A percentile compares a stretch with the other conserved stretches of the same genome.
These are phyloP conservation scores for Pharus latifolius DNA, from an alignment of 176 grass and related monocot species.

Conservation along the genomic window DNA sequence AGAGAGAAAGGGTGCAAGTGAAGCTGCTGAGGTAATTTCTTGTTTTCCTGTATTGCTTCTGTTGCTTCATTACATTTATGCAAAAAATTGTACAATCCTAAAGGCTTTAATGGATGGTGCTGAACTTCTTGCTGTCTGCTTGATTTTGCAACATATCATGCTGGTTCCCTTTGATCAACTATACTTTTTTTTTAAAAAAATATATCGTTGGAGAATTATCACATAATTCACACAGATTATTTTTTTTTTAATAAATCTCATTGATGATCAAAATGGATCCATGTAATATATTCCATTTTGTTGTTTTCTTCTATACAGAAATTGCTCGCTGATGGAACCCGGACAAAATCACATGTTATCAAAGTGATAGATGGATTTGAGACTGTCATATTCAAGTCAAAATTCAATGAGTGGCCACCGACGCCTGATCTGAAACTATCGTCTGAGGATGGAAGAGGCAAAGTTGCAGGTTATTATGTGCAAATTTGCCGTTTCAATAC, in stretches of 20 bases:
- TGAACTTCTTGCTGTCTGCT: background rate
- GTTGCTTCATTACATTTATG: background rate
- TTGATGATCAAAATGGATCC: background rate
- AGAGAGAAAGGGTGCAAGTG: slow-evolving; percentile 76
- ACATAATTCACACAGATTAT: too few relatives aligned
- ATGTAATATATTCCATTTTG: background rate
- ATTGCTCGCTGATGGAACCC: slow-evolving; percentile 47
- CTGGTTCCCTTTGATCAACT: background rate
- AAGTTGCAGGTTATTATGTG: slow-evolving; percentile 76
- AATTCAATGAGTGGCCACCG: slow-evolving; percentile 76
- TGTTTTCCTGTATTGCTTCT: background rate
- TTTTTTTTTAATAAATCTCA: background rate
- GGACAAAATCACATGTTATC: slow-evolving; percentile 52
- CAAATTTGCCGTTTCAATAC: background rate
- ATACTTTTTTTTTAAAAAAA: background rate
- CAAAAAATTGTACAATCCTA: background rate
- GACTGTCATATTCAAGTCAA: slow-evolving; percentile 76
- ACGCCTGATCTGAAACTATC: slow-evolving; percentile 75
- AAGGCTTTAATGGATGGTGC: background rate
- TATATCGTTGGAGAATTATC: background rate
- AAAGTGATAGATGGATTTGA: slow-evolving; percentile 91
- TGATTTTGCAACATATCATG: background rate
- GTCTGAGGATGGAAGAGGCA: slow-evolving; percentile 89
- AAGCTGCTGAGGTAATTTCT: slow-evolving; percentile 70
- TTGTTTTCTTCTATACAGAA: slow-evolving; percentile 41